Base-by-base conservation (phyloP, 306 rosid species). In the Neltuma alba region DNA sequence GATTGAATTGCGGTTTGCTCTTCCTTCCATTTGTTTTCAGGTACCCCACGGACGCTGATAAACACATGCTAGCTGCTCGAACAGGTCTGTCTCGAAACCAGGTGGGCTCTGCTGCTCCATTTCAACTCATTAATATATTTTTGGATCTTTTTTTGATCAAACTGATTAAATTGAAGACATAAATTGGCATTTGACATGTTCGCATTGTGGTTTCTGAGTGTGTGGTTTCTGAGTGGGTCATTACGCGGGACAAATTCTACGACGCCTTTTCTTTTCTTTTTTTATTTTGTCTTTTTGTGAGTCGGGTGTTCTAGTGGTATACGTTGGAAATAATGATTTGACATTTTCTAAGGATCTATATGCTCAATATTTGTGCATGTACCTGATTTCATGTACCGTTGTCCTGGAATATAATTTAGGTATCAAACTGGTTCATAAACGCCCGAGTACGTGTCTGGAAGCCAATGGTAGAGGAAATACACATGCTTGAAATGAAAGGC, bases 401-500 rank as follows among this genome's bases (percentile, higher is more conserved):
- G 64, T 48, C 28, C 11, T 70, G 48, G 58, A 79, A 36, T 62
- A 83, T 25, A 72, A 75, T 72, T 31, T 75, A 95, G 99, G 99
- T 95, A 28, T 95, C 99, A 16, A 95, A 95, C 76, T 95, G 99
- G 99, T 95, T 95, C 80, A 92, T 95, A 71, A 95, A 95, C 70
- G 99, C 99, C 1, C 83, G 99, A 50, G 99, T 95, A 18, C 94
- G 99, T 3, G 94, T 95, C 2, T 95, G 99, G 99, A 95, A 93
- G 85, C 98, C 99, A 30, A 93, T 95, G 99, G 99, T 95, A 28
- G 99, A 95, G 75, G 99, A 95, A 87, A 95, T 95, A 80, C 98
- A 95, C 90, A 84, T 79, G 90, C 97, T 95, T 0, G 99, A 95
- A 71, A 90, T 92, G 28, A 88, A 89, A 83, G 94, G 91, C 52